Evolutionary conservation across 768 basidiomycete genomes (phyloP).

Genomic region (Dioszegia crocea): DNA sequence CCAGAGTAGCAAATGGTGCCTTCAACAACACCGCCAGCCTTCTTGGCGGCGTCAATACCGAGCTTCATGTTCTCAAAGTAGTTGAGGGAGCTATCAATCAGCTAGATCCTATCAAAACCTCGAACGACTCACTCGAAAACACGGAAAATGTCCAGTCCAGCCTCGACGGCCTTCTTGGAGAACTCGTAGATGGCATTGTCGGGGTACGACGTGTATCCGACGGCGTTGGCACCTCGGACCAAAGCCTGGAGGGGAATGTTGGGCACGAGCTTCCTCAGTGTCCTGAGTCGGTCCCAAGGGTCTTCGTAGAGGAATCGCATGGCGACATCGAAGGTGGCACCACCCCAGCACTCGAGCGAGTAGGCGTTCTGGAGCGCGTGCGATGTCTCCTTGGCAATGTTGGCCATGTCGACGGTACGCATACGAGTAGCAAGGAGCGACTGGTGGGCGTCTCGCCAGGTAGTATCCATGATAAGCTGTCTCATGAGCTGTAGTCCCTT

Average conservation of each 20-base stretch:
- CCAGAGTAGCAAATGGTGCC: constrained; percentile 98
- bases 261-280: constrained; percentile 88
- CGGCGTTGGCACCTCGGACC: constrained; percentile 97
- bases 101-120: neutral
- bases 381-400: constrained; percentile 96
- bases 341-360: constrained; percentile 98
- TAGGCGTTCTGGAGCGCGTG: constrained; percentile 92
- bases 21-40: constrained; percentile 96
- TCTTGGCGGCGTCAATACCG: constrained; percentile 99
- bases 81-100: constrained; percentile 65
- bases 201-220: constrained; percentile 97
- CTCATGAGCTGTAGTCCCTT: neutral
- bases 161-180: constrained; percentile 99
- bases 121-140: constrained; percentile 66
- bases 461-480: constrained; percentile 63
- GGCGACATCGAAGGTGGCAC: constrained; percentile 96
- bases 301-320: constrained; percentile 99
- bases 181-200: constrained; percentile 99
- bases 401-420: constrained; percentile 93
- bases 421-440: constrained; percentile 93
- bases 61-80: constrained; percentile 98
- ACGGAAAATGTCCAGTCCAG: constrained; percentile 98
- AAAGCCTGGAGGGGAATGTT: constrained; percentile 98
- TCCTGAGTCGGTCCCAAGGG: constrained; percentile 95
- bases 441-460: constrained; percentile 99